phyloP scores from a whole-genome alignment of 345 rosid species.

The Syzygium aqueum region DNA sequence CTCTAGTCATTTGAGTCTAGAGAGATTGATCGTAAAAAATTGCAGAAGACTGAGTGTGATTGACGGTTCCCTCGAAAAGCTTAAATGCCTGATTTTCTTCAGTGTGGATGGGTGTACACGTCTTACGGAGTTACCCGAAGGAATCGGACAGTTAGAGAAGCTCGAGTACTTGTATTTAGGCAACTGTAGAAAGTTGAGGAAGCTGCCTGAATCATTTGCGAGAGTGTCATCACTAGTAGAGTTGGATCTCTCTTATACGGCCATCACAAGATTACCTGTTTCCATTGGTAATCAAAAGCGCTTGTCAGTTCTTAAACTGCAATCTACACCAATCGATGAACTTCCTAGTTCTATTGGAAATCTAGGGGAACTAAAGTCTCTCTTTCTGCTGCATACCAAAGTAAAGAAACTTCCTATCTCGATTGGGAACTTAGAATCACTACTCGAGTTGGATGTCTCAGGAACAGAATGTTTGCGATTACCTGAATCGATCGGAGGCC shows the following conservation, averaged over 20 bases:
- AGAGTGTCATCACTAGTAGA: background rate
- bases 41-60: constrained; percentile 10
- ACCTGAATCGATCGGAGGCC: background rate
- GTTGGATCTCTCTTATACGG: background rate
- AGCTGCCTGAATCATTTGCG: background rate
- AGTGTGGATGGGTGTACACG: rapidly evolving
- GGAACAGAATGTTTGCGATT: rapidly evolving
- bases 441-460: background rate
- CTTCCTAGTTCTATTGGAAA: background rate
- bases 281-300: background rate
- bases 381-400: rapidly evolving
- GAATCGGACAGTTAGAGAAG: background rate
- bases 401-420: background rate
- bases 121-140: background rate
- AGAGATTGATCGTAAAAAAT: constrained; percentile 7
- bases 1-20: constrained; percentile 3
- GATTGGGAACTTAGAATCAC: background rate
- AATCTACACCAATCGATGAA: background rate
- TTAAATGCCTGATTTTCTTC: background rate
- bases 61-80: constrained; percentile 15
- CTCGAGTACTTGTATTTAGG: background rate
- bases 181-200: rapidly evolving
- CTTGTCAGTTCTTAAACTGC: rapidly evolving
- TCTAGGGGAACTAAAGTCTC: background rate
- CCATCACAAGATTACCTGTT: background rate